These are phyloP conservation scores for Diaporthe ampelina DNA, from an alignment of 2,329 filamentous ascomycete species.

Conservation along the genomic window DNA sequence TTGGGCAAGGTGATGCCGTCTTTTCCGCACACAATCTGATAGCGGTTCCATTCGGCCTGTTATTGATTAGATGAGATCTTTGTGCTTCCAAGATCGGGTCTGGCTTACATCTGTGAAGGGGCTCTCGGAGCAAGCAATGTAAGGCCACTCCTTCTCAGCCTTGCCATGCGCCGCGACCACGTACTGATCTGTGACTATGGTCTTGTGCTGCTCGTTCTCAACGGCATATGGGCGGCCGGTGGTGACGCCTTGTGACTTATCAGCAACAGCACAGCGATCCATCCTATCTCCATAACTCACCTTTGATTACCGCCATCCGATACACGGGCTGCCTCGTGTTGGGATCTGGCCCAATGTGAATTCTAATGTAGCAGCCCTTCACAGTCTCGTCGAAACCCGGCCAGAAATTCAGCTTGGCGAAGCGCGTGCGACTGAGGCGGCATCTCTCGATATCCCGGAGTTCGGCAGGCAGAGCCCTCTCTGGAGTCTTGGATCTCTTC, in stretches of 20 bases:
- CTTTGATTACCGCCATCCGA: constrained; percentile 89
- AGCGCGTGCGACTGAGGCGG: constrained; percentile 86
- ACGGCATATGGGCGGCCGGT: constrained; percentile 88
- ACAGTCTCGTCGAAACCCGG: constrained; percentile 89
- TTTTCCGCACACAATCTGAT: constrained; percentile 79
- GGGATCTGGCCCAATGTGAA: constrained; percentile 84
- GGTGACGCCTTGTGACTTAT: constrained; percentile 73
- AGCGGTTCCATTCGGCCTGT: constrained; percentile 84
- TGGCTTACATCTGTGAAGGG: constrained; percentile 81
- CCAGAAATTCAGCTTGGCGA: constrained; percentile 93
- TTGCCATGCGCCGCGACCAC: constrained; percentile 86
- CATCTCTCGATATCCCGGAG: constrained; percentile 88
- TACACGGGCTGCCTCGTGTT: constrained; percentile 83
- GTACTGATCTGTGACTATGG: constrained; percentile 89
- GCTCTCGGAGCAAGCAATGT: constrained; percentile 89
- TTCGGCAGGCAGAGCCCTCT: constrained; percentile 77
- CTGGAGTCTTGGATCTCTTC: constrained; percentile 65
- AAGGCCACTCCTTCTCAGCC: constrained; percentile 86
- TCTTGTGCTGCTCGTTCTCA: constrained; percentile 78
- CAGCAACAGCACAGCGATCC: constrained; percentile 39
- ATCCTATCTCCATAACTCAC: constrained; percentile 59
- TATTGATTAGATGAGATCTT: constrained; percentile 6
- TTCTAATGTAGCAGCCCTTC: constrained; percentile 85
- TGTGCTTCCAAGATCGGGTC: background rate
- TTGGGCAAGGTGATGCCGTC: constrained; percentile 82